Percentiles rank a stretch among this genome's conserved stretches.
Evolutionary conservation across 2,329 filamentous ascomycete genomes (phyloP).

Genomic region (Sarocladium oryzae): DNA sequence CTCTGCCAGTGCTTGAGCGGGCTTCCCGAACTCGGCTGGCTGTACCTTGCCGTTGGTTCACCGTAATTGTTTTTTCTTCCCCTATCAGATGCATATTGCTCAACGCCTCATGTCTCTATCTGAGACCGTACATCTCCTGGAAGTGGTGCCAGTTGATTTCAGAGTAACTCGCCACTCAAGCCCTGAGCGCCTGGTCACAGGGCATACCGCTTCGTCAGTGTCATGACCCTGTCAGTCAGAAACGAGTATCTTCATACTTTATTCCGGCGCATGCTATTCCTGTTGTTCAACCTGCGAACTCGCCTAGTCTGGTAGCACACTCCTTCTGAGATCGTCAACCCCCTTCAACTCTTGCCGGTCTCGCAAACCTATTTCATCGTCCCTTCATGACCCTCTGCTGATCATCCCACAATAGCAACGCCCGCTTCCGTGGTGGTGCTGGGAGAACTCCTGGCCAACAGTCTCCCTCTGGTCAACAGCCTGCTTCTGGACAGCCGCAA

Average conservation of each 20-base stretch:
- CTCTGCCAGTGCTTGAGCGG: background rate
- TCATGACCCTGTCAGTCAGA: too few species aligned
- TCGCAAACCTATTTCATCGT: too few species aligned
- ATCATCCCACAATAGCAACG: constrained; percentile 39
- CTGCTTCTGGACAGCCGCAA: constrained; percentile 33
- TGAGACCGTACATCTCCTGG: background rate
- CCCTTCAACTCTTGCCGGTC: too few species aligned
- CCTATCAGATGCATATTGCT: background rate
- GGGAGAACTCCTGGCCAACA: constrained; percentile 43
- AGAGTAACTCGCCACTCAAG: background rate
- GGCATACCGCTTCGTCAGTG: background rate
- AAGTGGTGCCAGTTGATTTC: background rate
- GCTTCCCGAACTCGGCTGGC: background rate
- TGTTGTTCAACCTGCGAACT: too few species aligned
- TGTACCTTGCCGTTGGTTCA: background rate
- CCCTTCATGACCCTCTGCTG: constrained; percentile 13
- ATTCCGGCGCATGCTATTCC: too few species aligned
- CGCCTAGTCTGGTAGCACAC: too few species aligned
- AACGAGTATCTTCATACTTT: too few species aligned
- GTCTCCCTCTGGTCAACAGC: constrained; percentile 33
- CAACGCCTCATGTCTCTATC: background rate
- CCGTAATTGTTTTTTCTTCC: too few species aligned
- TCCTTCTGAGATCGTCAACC: too few species aligned
- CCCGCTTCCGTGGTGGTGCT: constrained; percentile 51
- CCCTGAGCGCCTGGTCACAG: background rate